phyloP scores from a whole-genome alignment of 148 eudicot genomes.

The Rhododendron mucronatum region DNA sequence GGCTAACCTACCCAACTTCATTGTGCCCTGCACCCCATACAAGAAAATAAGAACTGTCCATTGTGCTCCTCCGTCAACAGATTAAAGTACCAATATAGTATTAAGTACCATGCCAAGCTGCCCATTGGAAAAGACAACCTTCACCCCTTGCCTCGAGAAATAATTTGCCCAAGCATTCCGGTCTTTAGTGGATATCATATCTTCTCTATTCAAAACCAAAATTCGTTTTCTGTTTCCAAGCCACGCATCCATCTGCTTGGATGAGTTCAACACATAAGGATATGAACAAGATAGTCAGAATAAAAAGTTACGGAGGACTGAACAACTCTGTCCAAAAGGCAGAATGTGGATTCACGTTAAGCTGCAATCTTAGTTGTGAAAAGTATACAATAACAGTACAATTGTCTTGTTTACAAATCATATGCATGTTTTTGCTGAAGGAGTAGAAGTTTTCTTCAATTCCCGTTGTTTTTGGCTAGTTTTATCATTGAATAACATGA shows the following conservation, averaged over 20 bases:
- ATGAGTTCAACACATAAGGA: constrained; percentile 5
- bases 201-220: constrained; percentile 90
- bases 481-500: neutral
- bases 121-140: constrained; percentile 84
- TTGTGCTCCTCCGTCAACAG: too few relatives aligned
- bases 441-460: neutral
- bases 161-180: constrained; percentile 94
- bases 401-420: neutral
- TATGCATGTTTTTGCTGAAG: neutral
- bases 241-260: constrained; percentile 85
- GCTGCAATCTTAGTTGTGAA: neutral
- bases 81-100: neutral
- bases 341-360: neutral
- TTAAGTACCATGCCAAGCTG: constrained; percentile 80
- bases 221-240: constrained; percentile 87
- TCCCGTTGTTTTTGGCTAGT: neutral
- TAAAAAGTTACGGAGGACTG: neutral
- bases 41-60: constrained; percentile 1
- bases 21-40: constrained; percentile 63
- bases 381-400: neutral
- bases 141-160: constrained; percentile 77
- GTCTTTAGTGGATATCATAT: constrained; percentile 89
- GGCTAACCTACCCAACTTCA: constrained; percentile 80
- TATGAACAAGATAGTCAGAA: neutral
- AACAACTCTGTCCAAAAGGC: neutral